These are phyloP conservation scores for Talaromyces borbonicus DNA, from an alignment of 495 filamentous ascomycete genomes.

Conservation along the genomic window DNA sequence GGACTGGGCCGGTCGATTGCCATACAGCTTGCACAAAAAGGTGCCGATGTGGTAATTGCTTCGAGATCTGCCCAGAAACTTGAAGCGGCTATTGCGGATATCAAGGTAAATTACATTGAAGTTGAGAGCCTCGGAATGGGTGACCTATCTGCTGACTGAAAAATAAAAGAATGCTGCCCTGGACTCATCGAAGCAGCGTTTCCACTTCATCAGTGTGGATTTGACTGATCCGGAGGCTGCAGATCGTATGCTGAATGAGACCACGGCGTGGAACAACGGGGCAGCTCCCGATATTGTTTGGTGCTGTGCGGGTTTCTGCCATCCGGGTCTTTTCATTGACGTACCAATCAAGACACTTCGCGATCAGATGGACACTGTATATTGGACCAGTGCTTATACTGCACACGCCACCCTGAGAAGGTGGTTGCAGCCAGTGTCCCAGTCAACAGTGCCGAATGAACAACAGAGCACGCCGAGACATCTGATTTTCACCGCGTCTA, in stretches of 20 bases:
- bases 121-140: no score
- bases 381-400: conserved; percentile 80
- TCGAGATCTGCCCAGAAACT: conserved; percentile 70
- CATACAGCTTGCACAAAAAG: conserved; percentile 64
- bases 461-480: conserved; percentile 47
- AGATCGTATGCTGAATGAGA: conserved; percentile 56
- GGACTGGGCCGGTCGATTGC: conserved; percentile 78
- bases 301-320: conserved; percentile 75
- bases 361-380: conserved; percentile 84
- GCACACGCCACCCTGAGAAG: conserved; percentile 52
- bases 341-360: conserved; percentile 51
- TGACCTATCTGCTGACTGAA: no score
- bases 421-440: conserved; percentile 37
- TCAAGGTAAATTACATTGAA: conserved; percentile 37
- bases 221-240: conserved; percentile 60
- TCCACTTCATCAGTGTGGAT: conserved; percentile 79
- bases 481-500: conserved; percentile 78
- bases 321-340: conserved; percentile 72
- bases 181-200: conserved; percentile 56
- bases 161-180: conserved; percentile 43
- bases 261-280: conserved; percentile 74
- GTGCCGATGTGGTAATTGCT: conserved; percentile 79
- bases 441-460: conserved; percentile 14
- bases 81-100: conserved; percentile 54
- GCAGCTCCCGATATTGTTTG: conserved; percentile 75